These are phyloP conservation scores for Mrakia blollopis DNA, from an alignment of 768 basidiomycete genomes.

Conservation along the genomic window DNA sequence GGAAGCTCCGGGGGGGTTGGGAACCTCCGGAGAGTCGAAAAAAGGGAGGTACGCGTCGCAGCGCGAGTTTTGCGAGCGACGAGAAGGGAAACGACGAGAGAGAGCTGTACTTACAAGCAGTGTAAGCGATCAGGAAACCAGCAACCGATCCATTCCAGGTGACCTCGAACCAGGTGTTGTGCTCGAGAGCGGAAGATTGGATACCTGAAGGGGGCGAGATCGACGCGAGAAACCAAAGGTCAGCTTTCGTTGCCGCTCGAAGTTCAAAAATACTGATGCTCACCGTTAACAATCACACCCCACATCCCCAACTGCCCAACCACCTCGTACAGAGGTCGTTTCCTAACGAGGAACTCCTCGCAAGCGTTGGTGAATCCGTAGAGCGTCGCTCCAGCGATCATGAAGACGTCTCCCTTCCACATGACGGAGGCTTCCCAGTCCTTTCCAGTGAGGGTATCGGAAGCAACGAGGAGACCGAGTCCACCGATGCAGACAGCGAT, in stretches of 20 bases:
- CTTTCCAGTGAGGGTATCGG: conserved; percentile 72
- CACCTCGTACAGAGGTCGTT: conserved; percentile 75
- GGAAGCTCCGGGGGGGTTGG: neutral
- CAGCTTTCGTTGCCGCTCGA: conserved; percentile 50
- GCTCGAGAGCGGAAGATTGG: conserved; percentile 68
- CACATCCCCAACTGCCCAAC: conserved; percentile 82
- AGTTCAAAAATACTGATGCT: neutral
- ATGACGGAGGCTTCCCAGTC: conserved; percentile 60
- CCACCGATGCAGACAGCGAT: conserved; percentile 67
- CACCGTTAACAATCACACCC: conserved; percentile 53
- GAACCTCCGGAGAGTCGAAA: neutral
- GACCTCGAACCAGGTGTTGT: conserved; percentile 58
- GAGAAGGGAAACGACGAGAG: neutral
- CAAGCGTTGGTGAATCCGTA: conserved; percentile 70
- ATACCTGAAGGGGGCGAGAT: conserved; percentile 48
- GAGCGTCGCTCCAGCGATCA: conserved; percentile 77
- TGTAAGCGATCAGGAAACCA: conserved; percentile 56
- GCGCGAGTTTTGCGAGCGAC: too few species aligned
- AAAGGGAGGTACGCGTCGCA: neutral
- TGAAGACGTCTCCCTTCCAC: conserved; percentile 77
- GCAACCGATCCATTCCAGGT: conserved; percentile 68
- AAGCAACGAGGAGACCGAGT: conserved; percentile 70
- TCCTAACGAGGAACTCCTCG: conserved; percentile 79
- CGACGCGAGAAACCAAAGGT: neutral
- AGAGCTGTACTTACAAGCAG: conserved; percentile 42